Evolutionary conservation across 768 basidiomycete genomes (phyloP).

Genomic region (Paxillus ammoniavirescens): DNA sequence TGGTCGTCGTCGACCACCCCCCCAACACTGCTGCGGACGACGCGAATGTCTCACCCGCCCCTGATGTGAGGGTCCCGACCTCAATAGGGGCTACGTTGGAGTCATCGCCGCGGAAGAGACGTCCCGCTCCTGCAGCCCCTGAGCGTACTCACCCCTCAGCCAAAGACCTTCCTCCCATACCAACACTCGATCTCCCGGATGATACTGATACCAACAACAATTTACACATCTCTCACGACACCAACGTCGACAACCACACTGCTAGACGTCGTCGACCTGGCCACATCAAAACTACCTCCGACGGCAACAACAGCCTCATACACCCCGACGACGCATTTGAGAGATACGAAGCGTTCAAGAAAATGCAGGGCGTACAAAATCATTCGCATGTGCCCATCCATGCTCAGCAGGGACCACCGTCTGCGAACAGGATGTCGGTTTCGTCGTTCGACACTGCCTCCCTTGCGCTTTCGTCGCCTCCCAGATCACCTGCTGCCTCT

Average conservation of each 20-base stretch:
- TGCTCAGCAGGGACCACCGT: not conserved
- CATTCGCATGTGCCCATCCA: constrained; percentile 9
- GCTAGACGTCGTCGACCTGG: not conserved
- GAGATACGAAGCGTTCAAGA: constrained; percentile 82
- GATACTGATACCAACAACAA: constrained; percentile 1
- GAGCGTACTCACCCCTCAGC: constrained; percentile 18
- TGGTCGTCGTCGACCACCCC: not conserved
- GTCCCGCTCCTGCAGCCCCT: constrained; percentile 25
- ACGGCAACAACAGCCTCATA: constrained; percentile 7
- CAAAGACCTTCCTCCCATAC: constrained; percentile 58
- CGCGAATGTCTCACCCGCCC: constrained; percentile 30
- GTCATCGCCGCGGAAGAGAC: constrained; percentile 22
- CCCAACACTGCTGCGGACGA: constrained; percentile 47
- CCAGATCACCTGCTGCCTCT: constrained; percentile 36
- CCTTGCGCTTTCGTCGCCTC: constrained; percentile 36
- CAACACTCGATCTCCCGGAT: constrained; percentile 30
- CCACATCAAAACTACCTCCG: constrained; percentile 11
- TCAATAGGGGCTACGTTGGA: constrained; percentile 43
- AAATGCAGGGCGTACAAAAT: constrained; percentile 36
- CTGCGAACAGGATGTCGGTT: constrained; percentile 55
- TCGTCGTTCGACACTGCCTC: constrained; percentile 52
- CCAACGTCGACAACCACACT: constrained; percentile 1
- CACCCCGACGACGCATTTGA: constrained; percentile 84
- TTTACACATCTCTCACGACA: not conserved
- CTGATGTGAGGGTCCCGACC: constrained; percentile 13